Evolutionary conservation across 2,329 filamentous ascomycete genomes (phyloP), one percentile per base, ranked within the genome.

Genomic region (Aspergillus thermomutatus): DNA sequence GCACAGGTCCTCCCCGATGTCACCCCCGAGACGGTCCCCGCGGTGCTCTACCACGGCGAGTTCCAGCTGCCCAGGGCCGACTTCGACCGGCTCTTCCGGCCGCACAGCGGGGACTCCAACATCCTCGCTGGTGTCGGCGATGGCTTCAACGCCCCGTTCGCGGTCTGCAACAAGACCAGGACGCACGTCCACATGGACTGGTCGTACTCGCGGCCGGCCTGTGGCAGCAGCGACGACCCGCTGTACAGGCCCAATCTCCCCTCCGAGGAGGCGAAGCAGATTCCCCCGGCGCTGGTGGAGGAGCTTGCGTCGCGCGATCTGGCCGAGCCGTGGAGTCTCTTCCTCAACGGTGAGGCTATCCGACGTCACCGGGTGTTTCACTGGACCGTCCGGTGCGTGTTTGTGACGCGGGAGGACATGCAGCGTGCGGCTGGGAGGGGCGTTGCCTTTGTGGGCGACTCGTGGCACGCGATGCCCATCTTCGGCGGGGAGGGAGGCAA

Each of bases 381-480:
- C 21, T 59, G 57, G 57, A n/a, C 49, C 1, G 52, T 27, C 5
- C 26, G 57, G 9, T 56, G 57, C 48, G 53, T 59, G 10, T 53
- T 43, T 14, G 43, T 59, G 40, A 48, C 48, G 25, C 45, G 23
- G 11, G 40, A 31, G 0, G 50, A 59, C n/a, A 40, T 53, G 27
- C 37, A 51, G 23, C 26, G 21, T 3, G 31, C n/a, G 21, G 21
- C 37, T 6, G 17, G n/a, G 14, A 31, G 17, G 10, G 53, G 53
- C 2, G 50, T 59, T 19, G 57, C 54, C 17, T 23, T 52, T 21
- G 23, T 59, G 0, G 57, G 57, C 1, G 57, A 59, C 28, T 51
- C 57, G 45, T 59, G 57, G 57, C 57, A 59, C 40, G 57, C 57
- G 6, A 59, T 59, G 57, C 57, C 57, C 17, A 59, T 59, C 1